phyloP scores from a whole-genome alignment of 2,329 filamentous ascomycete genomes.

The Neospermospora avenae region DNA sequence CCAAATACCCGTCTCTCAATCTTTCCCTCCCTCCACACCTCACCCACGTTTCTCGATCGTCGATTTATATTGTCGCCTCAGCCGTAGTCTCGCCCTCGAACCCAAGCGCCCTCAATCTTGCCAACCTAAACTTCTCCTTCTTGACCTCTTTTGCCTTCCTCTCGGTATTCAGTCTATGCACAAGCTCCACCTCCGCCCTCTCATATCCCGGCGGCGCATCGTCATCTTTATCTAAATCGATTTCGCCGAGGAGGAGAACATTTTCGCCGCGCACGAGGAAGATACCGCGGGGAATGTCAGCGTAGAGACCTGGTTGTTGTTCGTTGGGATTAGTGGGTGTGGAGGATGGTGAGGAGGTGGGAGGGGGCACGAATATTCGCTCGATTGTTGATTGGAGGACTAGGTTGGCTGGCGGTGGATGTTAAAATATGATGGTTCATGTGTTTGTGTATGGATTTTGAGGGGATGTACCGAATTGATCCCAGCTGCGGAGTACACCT shows the following conservation, averaged over 20 bases:
- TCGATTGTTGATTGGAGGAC: slow-evolving; percentile 92
- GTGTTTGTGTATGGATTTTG: background rate
- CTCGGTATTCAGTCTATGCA: slow-evolving; percentile 70
- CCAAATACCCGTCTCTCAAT: background rate
- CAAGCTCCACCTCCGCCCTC: slow-evolving; percentile 62
- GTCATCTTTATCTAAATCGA: slow-evolving; percentile 95
- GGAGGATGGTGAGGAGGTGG: slow-evolving; percentile 43
- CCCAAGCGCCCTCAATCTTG: slow-evolving; percentile 71
- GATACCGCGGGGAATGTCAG: slow-evolving; percentile 80
- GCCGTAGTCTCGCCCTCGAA: slow-evolving; percentile 85
- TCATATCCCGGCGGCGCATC: slow-evolving; percentile 70
- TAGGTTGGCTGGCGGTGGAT: slow-evolving; percentile 69
- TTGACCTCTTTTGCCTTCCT: slow-evolving; percentile 66
- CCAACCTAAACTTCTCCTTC: slow-evolving; percentile 68
- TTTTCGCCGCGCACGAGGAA: slow-evolving; percentile 96
- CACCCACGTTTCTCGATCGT: background rate
- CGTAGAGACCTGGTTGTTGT: slow-evolving; percentile 60
- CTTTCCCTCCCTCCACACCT: background rate
- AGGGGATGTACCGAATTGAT: slow-evolving; percentile 81
- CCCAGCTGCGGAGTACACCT: slow-evolving; percentile 90
- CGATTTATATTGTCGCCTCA: slow-evolving; percentile 63
- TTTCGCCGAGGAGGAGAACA: slow-evolving; percentile 91
- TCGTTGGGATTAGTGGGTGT: slow-evolving; percentile 23
- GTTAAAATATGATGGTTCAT: slow-evolving; percentile 16
- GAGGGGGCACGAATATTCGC: slow-evolving; percentile 63